Percentiles rank a stretch among this genome's conserved stretches.
phyloP scores from a whole-genome alignment of 306 rosid genomes.

The Oxytropis ochrocephala region DNA sequence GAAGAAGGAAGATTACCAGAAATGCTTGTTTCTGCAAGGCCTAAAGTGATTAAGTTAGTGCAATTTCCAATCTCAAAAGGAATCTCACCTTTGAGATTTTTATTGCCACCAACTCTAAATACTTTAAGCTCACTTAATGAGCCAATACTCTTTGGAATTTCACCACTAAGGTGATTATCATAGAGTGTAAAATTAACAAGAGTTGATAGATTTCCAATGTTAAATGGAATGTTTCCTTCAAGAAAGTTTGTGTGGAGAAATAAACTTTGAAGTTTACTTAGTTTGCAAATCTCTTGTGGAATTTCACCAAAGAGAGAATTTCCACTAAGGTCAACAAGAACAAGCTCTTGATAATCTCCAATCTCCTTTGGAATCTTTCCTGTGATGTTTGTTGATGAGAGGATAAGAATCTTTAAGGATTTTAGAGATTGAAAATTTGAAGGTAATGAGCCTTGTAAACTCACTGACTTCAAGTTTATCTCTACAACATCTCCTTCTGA shows the following conservation, averaged over 20 bases:
- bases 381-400: constrained; percentile 60
- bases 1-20: constrained; percentile 78
- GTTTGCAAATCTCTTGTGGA: constrained; percentile 69
- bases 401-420: constrained; percentile 45
- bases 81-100: constrained; percentile 59
- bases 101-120: constrained; percentile 86
- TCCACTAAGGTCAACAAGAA: constrained; percentile 51
- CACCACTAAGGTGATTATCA: constrained; percentile 68
- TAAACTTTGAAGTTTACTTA: constrained; percentile 47
- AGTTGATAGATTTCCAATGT: constrained; percentile 64
- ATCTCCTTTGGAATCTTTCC: constrained; percentile 68
- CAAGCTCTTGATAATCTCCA: constrained; percentile 54
- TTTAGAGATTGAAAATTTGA: constrained; percentile 57
- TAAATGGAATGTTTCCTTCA: constrained; percentile 61
- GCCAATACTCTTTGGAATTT: constrained; percentile 76
- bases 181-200: constrained; percentile 57
- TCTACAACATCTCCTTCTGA: constrained; percentile 50
- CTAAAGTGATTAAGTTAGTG: constrained; percentile 65
- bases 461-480: constrained; percentile 46
- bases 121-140: constrained; percentile 49
- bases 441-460: constrained; percentile 80
- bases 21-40: constrained; percentile 89
- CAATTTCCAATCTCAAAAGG: constrained; percentile 93
- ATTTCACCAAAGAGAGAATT: constrained; percentile 67
- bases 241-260: constrained; percentile 51